A percentile compares a stretch with the other conserved stretches of the same genome.
Evolutionary conservation across 140 eudicot genomes (phyloP).

Genomic region (Anethum foeniculum): DNA sequence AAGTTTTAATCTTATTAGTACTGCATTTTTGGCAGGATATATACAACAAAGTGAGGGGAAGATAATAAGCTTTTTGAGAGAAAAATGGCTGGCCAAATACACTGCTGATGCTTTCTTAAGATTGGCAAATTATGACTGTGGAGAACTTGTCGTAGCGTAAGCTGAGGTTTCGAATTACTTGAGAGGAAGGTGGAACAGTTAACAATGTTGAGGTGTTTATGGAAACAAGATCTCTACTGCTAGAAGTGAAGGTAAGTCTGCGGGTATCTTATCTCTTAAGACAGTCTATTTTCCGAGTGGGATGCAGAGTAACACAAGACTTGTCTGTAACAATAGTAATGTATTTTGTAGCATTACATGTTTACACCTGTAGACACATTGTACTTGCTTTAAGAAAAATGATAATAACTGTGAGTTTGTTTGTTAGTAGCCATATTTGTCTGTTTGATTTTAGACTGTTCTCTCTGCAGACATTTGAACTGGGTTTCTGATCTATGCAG

Average conservation of each 20-base stretch:
- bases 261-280: too few species aligned
- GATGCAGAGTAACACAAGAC: neutral
- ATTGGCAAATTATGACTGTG: slow-evolving; percentile 59
- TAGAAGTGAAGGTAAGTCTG: neutral
- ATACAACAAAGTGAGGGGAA: slow-evolving; percentile 48
- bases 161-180: neutral
- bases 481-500: neutral
- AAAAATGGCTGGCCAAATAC: slow-evolving; percentile 38
- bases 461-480: neutral
- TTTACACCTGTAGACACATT: neutral
- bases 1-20: slow-evolving; percentile 46
- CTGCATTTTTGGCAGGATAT: slow-evolving; percentile 47
- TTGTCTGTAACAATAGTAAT: neutral
- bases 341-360: neutral
- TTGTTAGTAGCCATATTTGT: neutral
- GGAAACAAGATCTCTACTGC: neutral
- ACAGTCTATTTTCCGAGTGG: neutral
- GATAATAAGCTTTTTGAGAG: slow-evolving; percentile 48
- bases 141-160: slow-evolving; percentile 12
- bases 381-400: neutral
- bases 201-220: neutral
- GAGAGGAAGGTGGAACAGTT: too few species aligned
- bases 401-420: neutral
- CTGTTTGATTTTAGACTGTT: neutral
- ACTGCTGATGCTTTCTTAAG: slow-evolving; percentile 27